Evolutionary conservation across 2,329 filamentous ascomycete genomes (phyloP), one percentile per base, ranked within the genome.

Genomic region (Berkeleyomyces rouxiae): DNA sequence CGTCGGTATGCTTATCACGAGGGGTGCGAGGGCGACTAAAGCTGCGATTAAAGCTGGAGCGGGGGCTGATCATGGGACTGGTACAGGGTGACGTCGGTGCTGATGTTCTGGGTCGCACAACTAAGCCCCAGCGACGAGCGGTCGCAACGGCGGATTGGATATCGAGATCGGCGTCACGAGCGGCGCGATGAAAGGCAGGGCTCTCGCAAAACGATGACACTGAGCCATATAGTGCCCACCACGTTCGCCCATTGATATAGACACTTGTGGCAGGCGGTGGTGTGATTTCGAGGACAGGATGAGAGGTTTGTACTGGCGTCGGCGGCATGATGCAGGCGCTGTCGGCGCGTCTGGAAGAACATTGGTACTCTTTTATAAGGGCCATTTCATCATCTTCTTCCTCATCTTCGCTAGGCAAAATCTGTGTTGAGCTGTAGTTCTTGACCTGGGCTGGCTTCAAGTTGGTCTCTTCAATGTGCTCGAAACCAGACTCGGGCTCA

Each of bases 71-170:
- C 31, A 40, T 40, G 3, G 58, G 46, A 16, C 63, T 55, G 7
- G 46, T 37, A 13, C 10, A 55, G 4, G 51, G 51, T 2, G 51
- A 55, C 3, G 39, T 39, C 33, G 11, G 39, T 7, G 51, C 51
- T 3, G 51, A 10, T 4, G 33, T 9, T 31, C 51, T 55, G n/a
- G 63, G 63, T 11, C 58, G 39, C 2, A 64, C 59, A 1, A 64
- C 58, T 7, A 64, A 1, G 16, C 63, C 63, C 63, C 63, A 64
- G n/a, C 60, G 63, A 7, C 63, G 59, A 0, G 63, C 63, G 1
- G 55, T 64, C 7, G 63, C 63, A 2, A 64, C 31, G 4, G 63
- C 63, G 7, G 53, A 53, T 11, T 43, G 7, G 33, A 64, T 59
- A 16, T 64, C 63, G 2, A 62, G 33, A 40, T 64, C 59, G 6